A percentile compares a stretch with the other conserved stretches of the same genome.
phyloP scores from a whole-genome alignment of 2,329 filamentous ascomycete species.

The Ceratocystis lukuohia region DNA sequence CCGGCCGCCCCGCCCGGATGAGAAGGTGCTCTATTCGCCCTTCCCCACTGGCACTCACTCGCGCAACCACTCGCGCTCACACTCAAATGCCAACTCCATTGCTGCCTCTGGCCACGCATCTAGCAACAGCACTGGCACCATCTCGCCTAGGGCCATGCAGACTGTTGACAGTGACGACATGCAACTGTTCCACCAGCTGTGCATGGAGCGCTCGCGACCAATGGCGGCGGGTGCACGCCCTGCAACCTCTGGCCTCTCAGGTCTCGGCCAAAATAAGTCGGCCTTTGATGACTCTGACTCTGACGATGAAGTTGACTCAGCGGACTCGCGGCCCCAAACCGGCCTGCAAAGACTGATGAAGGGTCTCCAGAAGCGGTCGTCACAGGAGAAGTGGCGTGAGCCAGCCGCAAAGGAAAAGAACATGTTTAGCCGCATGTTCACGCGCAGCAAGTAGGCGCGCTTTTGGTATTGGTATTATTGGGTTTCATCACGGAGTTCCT shows the following conservation, averaged over 20 bases:
- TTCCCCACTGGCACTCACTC: constrained; percentile 9
- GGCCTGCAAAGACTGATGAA: constrained; percentile 17
- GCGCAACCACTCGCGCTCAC: constrained; percentile 12
- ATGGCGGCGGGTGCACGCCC: background rate
- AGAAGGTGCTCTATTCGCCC: constrained; percentile 15
- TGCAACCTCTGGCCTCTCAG: background rate
- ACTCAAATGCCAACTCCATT: constrained; percentile 3
- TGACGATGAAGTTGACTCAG: constrained; percentile 8
- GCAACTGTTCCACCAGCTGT: constrained; percentile 17
- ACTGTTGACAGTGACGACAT: constrained; percentile 12
- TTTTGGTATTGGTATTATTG: background rate
- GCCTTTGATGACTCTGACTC: constrained; percentile 18
- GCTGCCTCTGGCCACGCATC: background rate
- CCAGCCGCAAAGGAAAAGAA: constrained; percentile 15
- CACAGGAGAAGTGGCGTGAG: constrained; percentile 18
- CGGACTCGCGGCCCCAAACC: background rate
- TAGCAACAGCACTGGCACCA: background rate
- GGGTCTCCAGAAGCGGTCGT: constrained; percentile 17
- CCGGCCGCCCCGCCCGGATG: constrained; percentile 12
- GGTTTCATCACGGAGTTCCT: background rate
- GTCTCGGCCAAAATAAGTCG: constrained; percentile 13
- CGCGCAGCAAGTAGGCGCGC: constrained; percentile 14
- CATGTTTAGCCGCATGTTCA: constrained; percentile 21
- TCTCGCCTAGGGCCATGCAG: constrained; percentile 6
- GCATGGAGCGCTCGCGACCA: constrained; percentile 8